Conservation (phyloP, 495 filamentous ascomycete genomes). For the Cryomyces minteri region DNA sequence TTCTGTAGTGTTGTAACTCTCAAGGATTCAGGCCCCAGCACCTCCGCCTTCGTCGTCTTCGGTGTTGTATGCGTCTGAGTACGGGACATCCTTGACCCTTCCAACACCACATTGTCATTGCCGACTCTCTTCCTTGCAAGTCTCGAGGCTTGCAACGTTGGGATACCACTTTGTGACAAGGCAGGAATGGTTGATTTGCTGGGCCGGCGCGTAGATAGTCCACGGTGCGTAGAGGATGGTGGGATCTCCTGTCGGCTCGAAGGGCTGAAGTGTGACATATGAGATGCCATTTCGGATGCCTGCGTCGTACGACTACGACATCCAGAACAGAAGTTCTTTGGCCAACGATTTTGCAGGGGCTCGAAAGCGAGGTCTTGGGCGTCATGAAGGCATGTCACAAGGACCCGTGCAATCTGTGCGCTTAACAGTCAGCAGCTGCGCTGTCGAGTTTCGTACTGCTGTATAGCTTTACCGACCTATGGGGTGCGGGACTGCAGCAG, state of each 20-base stretch:
- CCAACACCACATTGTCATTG: not conserved
- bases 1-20: no score
- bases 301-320: slow-evolving; percentile 19
- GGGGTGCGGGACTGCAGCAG: no score
- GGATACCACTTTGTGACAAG: not conserved
- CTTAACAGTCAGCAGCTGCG: not conserved
- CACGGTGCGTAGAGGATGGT: slow-evolving; percentile 1
- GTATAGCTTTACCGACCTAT: no score
- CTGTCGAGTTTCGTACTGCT: no score
- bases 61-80: not conserved
- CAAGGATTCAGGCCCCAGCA: not conserved
- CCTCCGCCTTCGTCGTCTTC: not conserved
- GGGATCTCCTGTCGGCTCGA: slow-evolving; percentile 7
- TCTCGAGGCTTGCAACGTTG: no score
- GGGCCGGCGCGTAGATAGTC: slow-evolving; percentile 10
- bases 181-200: slow-evolving; percentile 9
- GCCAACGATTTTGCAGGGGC: not conserved
- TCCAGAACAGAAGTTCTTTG: not conserved
- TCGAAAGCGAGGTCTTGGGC: not conserved
- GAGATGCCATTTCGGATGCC: slow-evolving; percentile 15
- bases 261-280: slow-evolving; percentile 13
- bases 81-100: not conserved
- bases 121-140: not conserved
- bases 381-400: not conserved
- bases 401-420: not conserved